Percentiles rank a stretch among this genome's conserved stretches.
Conservation (phyloP, 2,329 filamentous ascomycete genomes). For the Calcarisporium arbuscula region DNA sequence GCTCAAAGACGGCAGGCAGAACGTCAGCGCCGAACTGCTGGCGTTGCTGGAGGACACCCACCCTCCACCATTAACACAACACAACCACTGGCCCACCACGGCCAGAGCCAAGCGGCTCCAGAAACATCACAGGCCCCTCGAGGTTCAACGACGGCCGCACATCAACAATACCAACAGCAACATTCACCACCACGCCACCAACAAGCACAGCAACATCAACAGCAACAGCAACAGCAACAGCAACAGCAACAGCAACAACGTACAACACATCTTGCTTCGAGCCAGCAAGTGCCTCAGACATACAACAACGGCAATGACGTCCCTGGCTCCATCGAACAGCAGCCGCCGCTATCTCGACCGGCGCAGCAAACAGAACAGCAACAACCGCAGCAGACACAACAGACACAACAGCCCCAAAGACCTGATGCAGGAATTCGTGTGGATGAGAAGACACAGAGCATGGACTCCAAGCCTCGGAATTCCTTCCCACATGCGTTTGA, state of each 20-base stretch:
- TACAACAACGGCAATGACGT: not conserved
- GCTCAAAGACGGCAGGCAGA: conserved; percentile 52
- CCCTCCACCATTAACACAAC: conserved; percentile 22
- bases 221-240: conserved; percentile 9
- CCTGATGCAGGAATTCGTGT: conserved; percentile 11
- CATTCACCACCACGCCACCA: conserved; percentile 12
- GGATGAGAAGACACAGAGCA: conserved; percentile 13
- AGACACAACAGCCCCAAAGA: conserved; percentile 14
- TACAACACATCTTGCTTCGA: conserved; percentile 6
- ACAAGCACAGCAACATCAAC: conserved; percentile 15
- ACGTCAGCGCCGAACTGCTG: conserved; percentile 53
- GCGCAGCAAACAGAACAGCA: too few species aligned
- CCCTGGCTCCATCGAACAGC: too few species aligned
- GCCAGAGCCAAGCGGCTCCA: conserved; percentile 19
- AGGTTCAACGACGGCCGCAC: conserved; percentile 5
- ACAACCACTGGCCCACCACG: conserved; percentile 26
- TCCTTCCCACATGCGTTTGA: conserved; percentile 96
- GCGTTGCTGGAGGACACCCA: conserved; percentile 35
- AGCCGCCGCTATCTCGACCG: too few species aligned
- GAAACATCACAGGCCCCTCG: conserved; percentile 17
- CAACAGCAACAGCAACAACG: conserved; percentile 11
- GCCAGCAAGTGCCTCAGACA: conserved; percentile 7
- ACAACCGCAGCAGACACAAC: conserved; percentile 7
- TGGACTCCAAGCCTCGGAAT: conserved; percentile 44
- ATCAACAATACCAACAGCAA: conserved; percentile 15